Evolutionary conservation across 192 early-diverging fungal genomes (phyloP), one percentile per base, ranked within the genome.

Genomic region (Dissophora globulifera): DNA sequence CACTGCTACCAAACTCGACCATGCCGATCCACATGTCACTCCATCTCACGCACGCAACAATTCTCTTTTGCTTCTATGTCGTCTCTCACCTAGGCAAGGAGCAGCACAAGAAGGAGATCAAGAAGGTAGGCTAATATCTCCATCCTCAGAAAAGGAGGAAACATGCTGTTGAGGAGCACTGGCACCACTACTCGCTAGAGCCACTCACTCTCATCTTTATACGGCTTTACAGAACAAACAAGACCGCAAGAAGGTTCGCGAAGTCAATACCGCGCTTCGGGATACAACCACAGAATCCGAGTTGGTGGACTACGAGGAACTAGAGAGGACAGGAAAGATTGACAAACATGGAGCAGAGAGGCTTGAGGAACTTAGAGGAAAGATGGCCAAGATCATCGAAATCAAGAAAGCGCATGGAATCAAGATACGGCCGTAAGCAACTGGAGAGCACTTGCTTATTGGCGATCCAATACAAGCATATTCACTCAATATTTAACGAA

Each of bases 201-300:
- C n/a, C n/a, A n/a, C n/a, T n/a, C n/a, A n/a, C n/a, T n/a, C n/a
- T 38, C 13, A 38, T 38, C 35, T 38, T 38, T 25, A n/a, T n/a
- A n/a, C n/a, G n/a, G n/a, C n/a, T n/a, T n/a, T n/a, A n/a, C n/a
- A 76, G 72, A 76, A 76, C 49, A 76, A 66, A 48, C 63, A 76
- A 66, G 72, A 76, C 33, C 57, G 72, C 35, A 66, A 76, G 53
- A 76, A 76, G 51, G 58, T 76, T 17, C 62, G 72, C 33, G 63
- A 76, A 15, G 50, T 76, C 23, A 64, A 64, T 30, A 53, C 58
- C 22, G 63, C 58, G 13, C 41, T 76, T 27, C 60, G 53, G 26
- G 72, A 76, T 31, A 76, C 72, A 22, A 76, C 64, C 10, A 76
- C 72, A 3, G 72, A 76, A 25, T 7, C n/a, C 5, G 63, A 76